Percentiles rank a stretch among this genome's conserved stretches.
These are phyloP conservation scores for Neonectria coccinea DNA, from an alignment of 2,329 filamentous ascomycete genomes.

Conservation along the genomic window DNA sequence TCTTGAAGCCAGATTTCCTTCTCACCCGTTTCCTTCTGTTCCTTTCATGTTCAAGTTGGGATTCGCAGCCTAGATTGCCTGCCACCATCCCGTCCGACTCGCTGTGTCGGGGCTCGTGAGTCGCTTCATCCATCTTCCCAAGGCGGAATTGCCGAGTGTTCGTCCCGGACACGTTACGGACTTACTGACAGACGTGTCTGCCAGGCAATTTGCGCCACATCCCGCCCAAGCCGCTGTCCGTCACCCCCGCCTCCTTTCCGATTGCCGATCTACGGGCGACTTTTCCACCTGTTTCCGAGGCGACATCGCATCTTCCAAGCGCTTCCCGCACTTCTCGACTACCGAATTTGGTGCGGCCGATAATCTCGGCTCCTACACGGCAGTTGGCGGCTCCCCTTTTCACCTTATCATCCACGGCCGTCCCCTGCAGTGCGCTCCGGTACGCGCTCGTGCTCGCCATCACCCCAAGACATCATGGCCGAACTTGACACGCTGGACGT, in stretches of 20 bases:
- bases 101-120: slow-evolving; percentile 22
- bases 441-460: slow-evolving; percentile 25
- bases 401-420: slow-evolving; percentile 24
- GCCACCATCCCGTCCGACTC: neutral
- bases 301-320: slow-evolving; percentile 16
- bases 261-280: slow-evolving; percentile 37
- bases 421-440: slow-evolving; percentile 19
- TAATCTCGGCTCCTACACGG: slow-evolving; percentile 25
- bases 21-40: neutral
- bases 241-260: slow-evolving; percentile 44
- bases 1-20: slow-evolving; percentile 3
- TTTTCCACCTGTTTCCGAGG: slow-evolving; percentile 25
- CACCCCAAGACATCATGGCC: slow-evolving; percentile 73
- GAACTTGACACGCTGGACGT: slow-evolving; percentile 97
- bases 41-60: slow-evolving; percentile 1
- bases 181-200: slow-evolving; percentile 15
- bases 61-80: slow-evolving; percentile 6
- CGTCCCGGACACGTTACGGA: slow-evolving; percentile 24
- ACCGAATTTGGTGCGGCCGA: slow-evolving; percentile 10
- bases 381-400: slow-evolving; percentile 21
- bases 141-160: slow-evolving; percentile 26
- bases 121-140: slow-evolving; percentile 23
- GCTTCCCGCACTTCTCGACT: slow-evolving; percentile 10
- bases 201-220: slow-evolving; percentile 41
- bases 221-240: slow-evolving; percentile 14